A percentile compares a stretch with the other conserved stretches of the same genome.
phyloP scores from a whole-genome alignment of 371 early-diverging fungal genomes.

The Fennellomyces sp. region DNA sequence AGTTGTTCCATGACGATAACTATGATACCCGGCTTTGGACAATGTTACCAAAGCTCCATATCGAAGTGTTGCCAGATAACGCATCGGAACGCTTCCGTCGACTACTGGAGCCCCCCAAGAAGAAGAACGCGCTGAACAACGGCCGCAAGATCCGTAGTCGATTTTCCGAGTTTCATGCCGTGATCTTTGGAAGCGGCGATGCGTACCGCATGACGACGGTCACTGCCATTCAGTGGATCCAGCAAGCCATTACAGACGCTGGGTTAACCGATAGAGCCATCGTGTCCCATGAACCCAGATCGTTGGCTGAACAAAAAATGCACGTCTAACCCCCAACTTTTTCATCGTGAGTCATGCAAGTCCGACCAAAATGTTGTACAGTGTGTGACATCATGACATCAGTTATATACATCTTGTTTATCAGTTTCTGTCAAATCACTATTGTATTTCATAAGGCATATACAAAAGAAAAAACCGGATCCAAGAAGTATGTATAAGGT shows the following conservation, averaged over 20 bases:
- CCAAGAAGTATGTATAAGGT: neutral
- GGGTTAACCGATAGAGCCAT: constrained; percentile 49
- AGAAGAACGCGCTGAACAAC: constrained; percentile 32
- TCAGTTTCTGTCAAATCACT: neutral
- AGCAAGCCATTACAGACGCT: constrained; percentile 50
- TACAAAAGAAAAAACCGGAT: neutral
- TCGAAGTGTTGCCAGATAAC: constrained; percentile 44
- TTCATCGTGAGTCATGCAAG: neutral
- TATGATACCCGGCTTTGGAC: constrained; percentile 35
- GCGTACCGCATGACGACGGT: constrained; percentile 54
- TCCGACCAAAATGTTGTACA: neutral
- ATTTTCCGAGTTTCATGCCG: constrained; percentile 53
- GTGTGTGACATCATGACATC: constrained; percentile 4
- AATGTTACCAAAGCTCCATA: constrained; percentile 18
- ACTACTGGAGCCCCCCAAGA: constrained; percentile 31
- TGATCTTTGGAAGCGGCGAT: constrained; percentile 63
- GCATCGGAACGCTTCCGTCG: constrained; percentile 44
- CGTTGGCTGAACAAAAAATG: constrained; percentile 59
- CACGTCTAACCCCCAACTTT: neutral
- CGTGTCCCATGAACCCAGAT: constrained; percentile 57
- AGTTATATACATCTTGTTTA: neutral
- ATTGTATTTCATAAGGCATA: constrained; percentile 2
- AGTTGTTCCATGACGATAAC: constrained; percentile 36
- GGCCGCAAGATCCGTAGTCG: constrained; percentile 47
- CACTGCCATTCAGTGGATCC: constrained; percentile 62